Base-by-base conservation (phyloP, 2,329 filamentous ascomycete species). In the Chaetomium strumarium region DNA sequence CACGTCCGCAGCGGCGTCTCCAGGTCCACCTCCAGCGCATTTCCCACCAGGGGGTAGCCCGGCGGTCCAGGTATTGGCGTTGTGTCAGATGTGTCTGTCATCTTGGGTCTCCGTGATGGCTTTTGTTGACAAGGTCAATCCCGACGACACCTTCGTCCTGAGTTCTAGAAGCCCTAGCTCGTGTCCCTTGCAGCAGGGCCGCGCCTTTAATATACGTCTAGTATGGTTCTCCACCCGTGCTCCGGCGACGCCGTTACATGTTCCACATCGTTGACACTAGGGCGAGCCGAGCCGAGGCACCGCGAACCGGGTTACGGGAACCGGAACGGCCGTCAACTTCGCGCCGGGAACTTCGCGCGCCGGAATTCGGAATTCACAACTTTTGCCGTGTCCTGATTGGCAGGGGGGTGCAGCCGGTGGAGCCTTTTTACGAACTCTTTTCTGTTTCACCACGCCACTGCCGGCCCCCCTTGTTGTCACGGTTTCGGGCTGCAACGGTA, bases 11-110 rank as follows among this genome's bases (percentile, higher is more conserved):
- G 37, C 2, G 51, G 51, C 13, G 46, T n/a, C 16, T 49, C 51
- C 2, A 10, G 8, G 31, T 53, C 31, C 12, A 53, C 20, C 16
- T 12, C 46, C 12, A 53, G 29, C 7, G 46, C 46, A 31, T 53
- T 53, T 31, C 51, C 51, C 31, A 53, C 42, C 5, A 53, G n/a
- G 1, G 51, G 51, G 11, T 41, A 40, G 7, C 51, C 51, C 6
- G 46, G 41, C n/a, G 51, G 51, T 14, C 19, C 16, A 5, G 51
- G 51, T 20, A 53, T 49, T n/a, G 40, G 46, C 34, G 14, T n/a
- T 38, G 12, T 34, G n/a, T n/a, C n/a, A n/a, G n/a, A n/a, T 6
- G 45, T 45, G 8, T 34, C 36, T 11, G 41, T 19, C 20, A 19
- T 31, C 16, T 16, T 46, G 33, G 24, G 4, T 24, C 24, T 47